Base-by-base conservation (phyloP, 2,329 filamentous ascomycete species). In the Aspergillus sp. region DNA sequence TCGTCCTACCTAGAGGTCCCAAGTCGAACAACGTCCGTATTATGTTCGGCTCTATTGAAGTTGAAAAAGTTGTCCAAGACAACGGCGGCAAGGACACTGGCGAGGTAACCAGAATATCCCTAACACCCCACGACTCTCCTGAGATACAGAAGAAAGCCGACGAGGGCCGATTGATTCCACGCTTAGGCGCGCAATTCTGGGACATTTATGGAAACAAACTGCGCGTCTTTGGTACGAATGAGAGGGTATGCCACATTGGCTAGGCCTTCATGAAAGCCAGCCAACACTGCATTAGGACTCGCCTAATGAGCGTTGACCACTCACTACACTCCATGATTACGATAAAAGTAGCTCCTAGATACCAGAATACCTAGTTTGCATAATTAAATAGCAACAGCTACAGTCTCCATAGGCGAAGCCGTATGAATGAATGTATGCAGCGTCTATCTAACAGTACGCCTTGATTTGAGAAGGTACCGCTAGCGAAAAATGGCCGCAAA, bases 401-500 rank as follows among this genome's bases (percentile, higher is more conserved):
- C 10, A 44, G 41, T 23, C 23, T 36, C 23, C 25, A 55, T n/a
- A 13, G 21, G 17, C 41, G 17, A 21, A 55, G 53, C 51, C 47
- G 30, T 48, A 44, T 36, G 32, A 54, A 51, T 48, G 53, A 61
- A 71, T 96, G 91, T 96, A 78, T 84, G 89, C 91, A 92, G 88
- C 87, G 86, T 86, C 92, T 96, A 96, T 96, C 92, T 96, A 96
- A 94, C 92, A 84, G 89, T 88, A 88, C 86, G 84, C 90, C 89
- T 90, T 91, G 86, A 77, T 74, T 65, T 61, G 80, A 80, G 86
- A 90, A 92, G 91, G 90, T 89, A 89, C 90, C 87, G 92, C 90
- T 97, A 97, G 93, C 93, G 93, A 92, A 96, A 92, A 92, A 91
- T 90, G 90, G 89, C 90, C 91, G 90, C 88, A 80, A 63, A 62